Evolutionary conservation across 1,139 yeast genomes (phyloP), one percentile per base, ranked within the genome.

Genomic region (Yamadazyma dendronema): DNA sequence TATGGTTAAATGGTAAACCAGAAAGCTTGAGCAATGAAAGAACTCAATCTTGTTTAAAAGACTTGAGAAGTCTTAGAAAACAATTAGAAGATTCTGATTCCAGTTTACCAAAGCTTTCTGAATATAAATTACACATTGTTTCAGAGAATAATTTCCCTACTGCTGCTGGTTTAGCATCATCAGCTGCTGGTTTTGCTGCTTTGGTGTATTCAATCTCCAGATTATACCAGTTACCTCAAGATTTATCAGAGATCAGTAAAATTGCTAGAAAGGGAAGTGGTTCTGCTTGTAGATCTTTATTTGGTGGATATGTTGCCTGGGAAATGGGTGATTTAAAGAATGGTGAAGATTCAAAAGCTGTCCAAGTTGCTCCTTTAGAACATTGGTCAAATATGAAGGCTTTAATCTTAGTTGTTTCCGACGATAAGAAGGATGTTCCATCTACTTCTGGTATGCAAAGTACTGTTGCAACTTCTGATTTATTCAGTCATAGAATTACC

Each of bases 251-350:
- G 52, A 75, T 94, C 46, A 86, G 96, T 45, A 84, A 84, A 54
- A 83, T 92, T 53, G 98, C 99, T 12, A 81, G 99, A 63, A 92
- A 89, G 63, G 99, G 99, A 15, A 88, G 97, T 12, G 99, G 98
- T 2, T 88, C 97, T 11, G 98, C 98, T 8, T 92, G 98, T 63
- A 77, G 99, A 61, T 92, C 97, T 10, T 71, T 92, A 42, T 88
- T 87, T 62, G 98, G 98, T 33, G 99, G 99, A 6, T 92, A 81
- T 58, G 98, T 92, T 12, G 97, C 97, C 4, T 92, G 99, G 99
- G 96, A 92, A 62, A 90, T 89, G 97, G 99, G 99, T 38, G 48
- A 52, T 2, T 47, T 57, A 41, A 65, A 49, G 0, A 83, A 88
- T 53, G 98, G 98, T 7, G 71, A 77, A 34, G 98, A 92, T 62